Evolutionary conservation across 345 rosid genomes (phyloP), one percentile per base, ranked within the genome.

Genomic region (Dipteronia dyeriana): DNA sequence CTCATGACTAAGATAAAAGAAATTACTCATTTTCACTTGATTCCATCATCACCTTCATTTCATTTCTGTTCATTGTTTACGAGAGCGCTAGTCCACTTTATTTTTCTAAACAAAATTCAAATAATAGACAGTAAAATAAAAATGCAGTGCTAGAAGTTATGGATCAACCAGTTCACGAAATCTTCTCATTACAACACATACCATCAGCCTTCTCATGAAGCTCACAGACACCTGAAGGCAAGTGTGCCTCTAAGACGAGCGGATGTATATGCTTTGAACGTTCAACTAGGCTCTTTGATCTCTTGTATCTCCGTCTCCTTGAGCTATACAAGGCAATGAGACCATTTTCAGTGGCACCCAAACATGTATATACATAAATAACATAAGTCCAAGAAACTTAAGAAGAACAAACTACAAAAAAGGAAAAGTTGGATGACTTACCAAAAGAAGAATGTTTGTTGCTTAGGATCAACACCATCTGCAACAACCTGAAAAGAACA

Each of bases 391-490:
- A 60, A 20, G 61, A 38, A 83, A 76, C 60, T 14, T 41, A 26
- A 80, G 60, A 61, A 45, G 54, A 23, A 61, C 8, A 66, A 65
- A 66, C 70, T 38, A 70, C n/a, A 79, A 43, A 64, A 19, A 29
- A 59, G 22, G 3, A 39, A 70, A 65, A 59, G n/a, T 13, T 68
- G 20, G 9, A 64, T 67, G 63, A 81, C 91, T 83, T 86, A 92
- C 99, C 90, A 87, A 77, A 85, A 91, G 87, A 78, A 87, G 86
- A 97, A 91, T 4, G 97, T 91, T 83, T 97, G 97, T 61, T 90
- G 97, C 85, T 90, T 92, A 39, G 99, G 99, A 89, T 97, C 97
- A 83, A 86, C 79, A 62, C 89, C 92, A 54, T 88, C 92, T 17
- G 94, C 90, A 84, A 89, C 85, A 72, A 87, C 81, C 99, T 94